These are phyloP conservation scores for Rubus idaeus DNA, from an alignment of 306 rosid species.

Conservation along the genomic window DNA sequence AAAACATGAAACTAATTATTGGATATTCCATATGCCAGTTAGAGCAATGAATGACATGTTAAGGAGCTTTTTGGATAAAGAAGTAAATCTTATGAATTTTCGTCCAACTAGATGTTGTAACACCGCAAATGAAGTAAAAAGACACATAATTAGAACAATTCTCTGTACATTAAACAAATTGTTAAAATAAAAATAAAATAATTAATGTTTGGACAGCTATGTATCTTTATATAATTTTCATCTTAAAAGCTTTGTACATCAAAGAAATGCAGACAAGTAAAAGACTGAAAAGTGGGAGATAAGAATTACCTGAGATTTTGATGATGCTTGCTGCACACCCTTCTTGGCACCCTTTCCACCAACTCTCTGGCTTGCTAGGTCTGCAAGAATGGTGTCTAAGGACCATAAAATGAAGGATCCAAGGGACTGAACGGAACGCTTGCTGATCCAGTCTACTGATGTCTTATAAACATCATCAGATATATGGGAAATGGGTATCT, in stretches of 20 bases:
- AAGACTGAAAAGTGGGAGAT: not conserved
- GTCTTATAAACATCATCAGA: conserved; percentile 75
- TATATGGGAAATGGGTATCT: conserved; percentile 76
- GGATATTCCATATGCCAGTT: not conserved
- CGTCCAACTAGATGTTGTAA: not conserved
- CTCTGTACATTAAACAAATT: not conserved
- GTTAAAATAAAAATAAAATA: too few species aligned
- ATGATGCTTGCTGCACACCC: conserved; percentile 54
- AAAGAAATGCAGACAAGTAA: not conserved
- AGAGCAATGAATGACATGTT: not conserved
- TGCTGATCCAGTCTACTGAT: conserved; percentile 72
- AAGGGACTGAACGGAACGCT: conserved; percentile 61
- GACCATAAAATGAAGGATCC: conserved; percentile 63
- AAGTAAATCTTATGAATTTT: not conserved
- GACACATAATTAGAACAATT: not conserved
- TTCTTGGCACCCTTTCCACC: conserved; percentile 72
- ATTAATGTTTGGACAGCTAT: not conserved
- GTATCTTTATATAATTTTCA: not conserved
- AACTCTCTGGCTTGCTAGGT: conserved; percentile 60
- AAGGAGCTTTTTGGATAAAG: not conserved
- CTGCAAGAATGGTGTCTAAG: conserved; percentile 67
- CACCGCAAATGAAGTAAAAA: not conserved
- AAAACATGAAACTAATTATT: not conserved
- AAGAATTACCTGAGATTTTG: conserved; percentile 81
- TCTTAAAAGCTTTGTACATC: not conserved